Conservation (phyloP, 2,329 filamentous ascomycete genomes). For the Talaromyces sp. region DNA sequence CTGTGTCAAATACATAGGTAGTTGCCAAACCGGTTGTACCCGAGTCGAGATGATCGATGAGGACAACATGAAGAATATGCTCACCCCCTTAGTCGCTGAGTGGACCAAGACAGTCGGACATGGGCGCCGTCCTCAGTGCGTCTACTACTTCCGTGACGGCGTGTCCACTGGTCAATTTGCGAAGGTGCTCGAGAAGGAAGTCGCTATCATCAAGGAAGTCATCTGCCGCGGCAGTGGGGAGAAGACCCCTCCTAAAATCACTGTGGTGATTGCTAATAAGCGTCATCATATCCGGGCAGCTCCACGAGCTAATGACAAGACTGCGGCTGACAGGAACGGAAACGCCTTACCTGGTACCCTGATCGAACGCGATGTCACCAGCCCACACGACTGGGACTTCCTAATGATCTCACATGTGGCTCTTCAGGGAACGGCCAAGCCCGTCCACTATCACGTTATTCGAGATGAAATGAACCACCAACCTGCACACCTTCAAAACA, state of each 20-base stretch:
- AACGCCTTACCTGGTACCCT: conserved; percentile 85
- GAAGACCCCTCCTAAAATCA: conserved; percentile 63
- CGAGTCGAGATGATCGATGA: conserved; percentile 75
- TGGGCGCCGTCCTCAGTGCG: conserved; percentile 62
- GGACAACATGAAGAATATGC: conserved; percentile 63
- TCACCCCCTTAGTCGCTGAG: conserved; percentile 61
- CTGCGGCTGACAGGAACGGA: conserved; percentile 66
- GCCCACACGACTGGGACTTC: conserved; percentile 88
- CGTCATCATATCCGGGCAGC: conserved; percentile 94
- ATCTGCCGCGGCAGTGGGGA: conserved; percentile 46
- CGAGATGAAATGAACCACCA: conserved; percentile 72
- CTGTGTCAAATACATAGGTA: conserved; percentile 73
- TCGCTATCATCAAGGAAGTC: conserved; percentile 65
- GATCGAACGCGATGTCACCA: conserved; percentile 85
- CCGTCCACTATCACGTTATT: conserved; percentile 88
- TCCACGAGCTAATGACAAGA: conserved; percentile 57
- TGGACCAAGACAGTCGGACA: conserved; percentile 62
- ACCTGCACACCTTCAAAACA: conserved; percentile 71
- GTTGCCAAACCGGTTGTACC: conserved; percentile 78
- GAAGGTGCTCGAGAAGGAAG: conserved; percentile 76
- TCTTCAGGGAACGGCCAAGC: conserved; percentile 90
- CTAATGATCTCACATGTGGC: conserved; percentile 71
- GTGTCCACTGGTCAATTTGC: conserved; percentile 83
- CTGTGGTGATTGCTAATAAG: conserved; percentile 86
- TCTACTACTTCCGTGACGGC: conserved; percentile 93